Base-by-base conservation (phyloP, 1,284 basidiomycete genomes). In the Trichosporon sp. region DNA sequence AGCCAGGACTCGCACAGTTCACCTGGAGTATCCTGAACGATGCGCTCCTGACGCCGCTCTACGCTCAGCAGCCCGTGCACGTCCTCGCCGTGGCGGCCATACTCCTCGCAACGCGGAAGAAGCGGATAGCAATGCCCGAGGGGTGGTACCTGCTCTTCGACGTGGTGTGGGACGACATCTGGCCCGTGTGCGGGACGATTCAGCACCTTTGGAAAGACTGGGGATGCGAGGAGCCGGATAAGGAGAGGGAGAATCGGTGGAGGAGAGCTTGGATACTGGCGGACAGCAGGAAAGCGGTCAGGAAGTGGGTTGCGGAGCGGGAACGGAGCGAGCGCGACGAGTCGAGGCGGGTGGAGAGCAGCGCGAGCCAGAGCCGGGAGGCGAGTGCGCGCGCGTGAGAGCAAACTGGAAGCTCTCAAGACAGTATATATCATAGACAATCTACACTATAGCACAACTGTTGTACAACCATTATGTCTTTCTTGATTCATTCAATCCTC, bases 1-100 rank as follows among this genome's bases (percentile, higher is more conserved):
- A 88, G 71, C 88, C 89, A 73, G 90, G 91, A 67, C 90, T 89
- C n/a, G 91, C 91, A 73, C 88, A 89, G 46, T 87, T 85, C 70
- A 92, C 92, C 38, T 96, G 94, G 94, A 92, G 92, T 0, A 95
- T 93, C 76, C 86, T 96, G 31, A 96, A 96, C 75, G 94, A 96
- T 79, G 92, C 91, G 93, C 86, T 96, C 54, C 93, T 96, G 83
- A 95, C 96, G 0, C 92, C 94, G 0, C 90, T 96, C 0, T 96
- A 96, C 80, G 91, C 92, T 0, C 84, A 95, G 2, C 95, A 95
- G 76, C 89, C 92, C 12, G 89, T 96, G 4, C 93, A 94, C 7
- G 91, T 92, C 1, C 91, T 98, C 32, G 94, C 96, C 37, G 91
- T 91, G 78, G 91, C 93, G 0, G 89, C 92, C 1, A 94, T 96